These are phyloP conservation scores for Capronia epimyces DNA, from an alignment of 2,329 filamentous ascomycete species.

Conservation along the genomic window DNA sequence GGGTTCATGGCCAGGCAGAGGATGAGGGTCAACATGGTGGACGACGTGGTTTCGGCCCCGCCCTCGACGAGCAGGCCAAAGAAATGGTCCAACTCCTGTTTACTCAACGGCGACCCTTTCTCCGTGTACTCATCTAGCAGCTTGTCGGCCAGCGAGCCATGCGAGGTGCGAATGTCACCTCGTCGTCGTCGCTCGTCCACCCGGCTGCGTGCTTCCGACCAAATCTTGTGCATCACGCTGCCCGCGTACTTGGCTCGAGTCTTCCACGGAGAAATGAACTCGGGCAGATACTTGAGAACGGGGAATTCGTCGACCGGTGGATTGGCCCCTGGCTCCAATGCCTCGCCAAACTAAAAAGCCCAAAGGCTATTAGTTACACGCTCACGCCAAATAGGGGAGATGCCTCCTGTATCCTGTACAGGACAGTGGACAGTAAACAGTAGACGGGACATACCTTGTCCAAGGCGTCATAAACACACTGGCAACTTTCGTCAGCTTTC, in stretches of 20 bases:
- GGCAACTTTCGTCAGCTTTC: no score
- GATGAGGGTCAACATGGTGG: conserved; percentile 29
- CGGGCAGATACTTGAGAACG: conserved; percentile 40
- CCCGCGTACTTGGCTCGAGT: conserved; percentile 34
- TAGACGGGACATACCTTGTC: no score
- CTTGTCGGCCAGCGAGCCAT: conserved; percentile 37
- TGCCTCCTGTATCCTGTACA: no score
- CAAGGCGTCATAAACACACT: no score
- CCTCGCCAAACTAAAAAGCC: no score
- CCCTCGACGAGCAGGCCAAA: conserved; percentile 24
- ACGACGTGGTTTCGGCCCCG: conserved; percentile 22
- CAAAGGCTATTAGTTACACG: no score
- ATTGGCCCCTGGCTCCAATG: conserved; percentile 38
- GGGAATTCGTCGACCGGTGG: conserved; percentile 47
- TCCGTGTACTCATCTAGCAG: conserved; percentile 33
- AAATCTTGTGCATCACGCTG: conserved; percentile 39
- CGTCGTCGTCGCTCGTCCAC: conserved; percentile 10
- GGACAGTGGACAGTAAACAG: no score
- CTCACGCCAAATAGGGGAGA: no score
- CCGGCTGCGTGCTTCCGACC: conserved; percentile 33
- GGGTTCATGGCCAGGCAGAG: conserved; percentile 28
- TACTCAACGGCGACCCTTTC: conserved; percentile 6
- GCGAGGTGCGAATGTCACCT: conserved; percentile 20
- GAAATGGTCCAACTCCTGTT: conserved; percentile 8
- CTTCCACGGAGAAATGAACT: conserved; percentile 35